Evolutionary conservation across 1,139 yeast genomes (phyloP), one percentile per base, ranked within the genome.

Genomic region (Hyphopichia burtonii): DNA sequence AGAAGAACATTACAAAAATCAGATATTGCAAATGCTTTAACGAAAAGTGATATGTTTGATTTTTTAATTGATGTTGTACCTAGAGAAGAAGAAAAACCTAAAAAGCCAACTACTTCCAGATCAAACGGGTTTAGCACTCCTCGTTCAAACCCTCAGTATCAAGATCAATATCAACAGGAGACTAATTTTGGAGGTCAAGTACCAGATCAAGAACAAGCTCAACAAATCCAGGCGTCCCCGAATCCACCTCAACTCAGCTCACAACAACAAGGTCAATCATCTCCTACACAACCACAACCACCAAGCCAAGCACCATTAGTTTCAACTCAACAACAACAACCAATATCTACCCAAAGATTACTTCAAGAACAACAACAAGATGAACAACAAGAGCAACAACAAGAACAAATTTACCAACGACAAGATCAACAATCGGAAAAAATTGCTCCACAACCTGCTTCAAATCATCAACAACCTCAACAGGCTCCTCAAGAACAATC

Each of bases 41-140:
- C 93, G 48, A 89, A 88, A 59, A 83, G 93, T 41, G 99, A 93
- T 63, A 91, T 93, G 96, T 93, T 91, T 73, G 99, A 93, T 59
- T 93, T 93, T 59, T 68, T 93, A 44, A 93, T 93, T 53, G 99
- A 93, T 60, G 90, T 93, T 34, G 98, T 93, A 7, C 98, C 99
- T 8, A 72, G 98, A 45, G 87, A 82, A 51, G 86, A 80, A 54
- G 85, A 82, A 45, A 77, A 76, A 53, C 78, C 80, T 4, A 78
- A 77, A 51, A 74, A 69, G 45, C 37, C 61, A 6, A 33, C 52
- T 10, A 58, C 43, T 43, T 30, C 56, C 4, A 47, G 58, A 38
- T 38, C 59, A 14, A 46, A 46, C 25, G 48, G 51, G 25, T 53
- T 23, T n/a, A 34, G n/a, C 11, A 37, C 30, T 4, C 35, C 30